Percentiles rank a stretch among this genome's conserved stretches.
These are phyloP conservation scores for Colletotrichum sp. DNA, from an alignment of 2,329 filamentous ascomycete genomes.

Conservation along the genomic window DNA sequence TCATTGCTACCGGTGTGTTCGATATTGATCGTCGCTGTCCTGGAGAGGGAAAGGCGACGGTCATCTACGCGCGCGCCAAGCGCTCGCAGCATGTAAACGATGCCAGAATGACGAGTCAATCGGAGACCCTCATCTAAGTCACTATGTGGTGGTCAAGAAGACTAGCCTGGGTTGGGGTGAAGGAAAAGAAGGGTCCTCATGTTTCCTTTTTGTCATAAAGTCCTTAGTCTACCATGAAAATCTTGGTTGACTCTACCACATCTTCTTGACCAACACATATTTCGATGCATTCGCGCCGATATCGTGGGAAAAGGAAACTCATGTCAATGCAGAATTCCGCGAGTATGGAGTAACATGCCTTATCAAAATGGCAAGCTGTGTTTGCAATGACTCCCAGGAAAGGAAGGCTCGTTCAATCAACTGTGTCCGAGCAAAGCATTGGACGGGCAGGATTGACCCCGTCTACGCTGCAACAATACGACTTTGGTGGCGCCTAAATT, in stretches of 20 bases:
- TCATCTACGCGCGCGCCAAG: not conserved
- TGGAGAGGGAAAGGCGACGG: not conserved
- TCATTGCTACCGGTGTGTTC: not conserved
- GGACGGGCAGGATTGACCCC: not conserved
- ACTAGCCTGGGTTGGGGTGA: too few relatives aligned
- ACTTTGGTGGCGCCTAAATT: not conserved
- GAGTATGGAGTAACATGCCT: not conserved
- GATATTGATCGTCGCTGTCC: not conserved
- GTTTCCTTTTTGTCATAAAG: too few relatives aligned
- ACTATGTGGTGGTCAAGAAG: too few relatives aligned
- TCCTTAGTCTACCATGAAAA: too few relatives aligned
- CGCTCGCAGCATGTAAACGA: not conserved
- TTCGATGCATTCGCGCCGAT: not conserved
- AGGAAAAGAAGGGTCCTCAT: too few relatives aligned
- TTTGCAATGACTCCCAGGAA: not conserved
- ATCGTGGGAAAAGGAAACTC: not conserved
- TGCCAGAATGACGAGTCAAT: too few relatives aligned
- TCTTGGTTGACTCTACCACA: not conserved
- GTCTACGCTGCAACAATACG: not conserved
- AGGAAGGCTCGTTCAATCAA: not conserved
- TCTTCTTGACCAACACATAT: not conserved
- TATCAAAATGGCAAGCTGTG: not conserved
- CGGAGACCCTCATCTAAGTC: too few relatives aligned
- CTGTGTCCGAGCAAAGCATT: not conserved
- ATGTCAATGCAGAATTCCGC: not conserved